phyloP scores from a whole-genome alignment of 495 filamentous ascomycete species.

The Tricharina praecox region DNA sequence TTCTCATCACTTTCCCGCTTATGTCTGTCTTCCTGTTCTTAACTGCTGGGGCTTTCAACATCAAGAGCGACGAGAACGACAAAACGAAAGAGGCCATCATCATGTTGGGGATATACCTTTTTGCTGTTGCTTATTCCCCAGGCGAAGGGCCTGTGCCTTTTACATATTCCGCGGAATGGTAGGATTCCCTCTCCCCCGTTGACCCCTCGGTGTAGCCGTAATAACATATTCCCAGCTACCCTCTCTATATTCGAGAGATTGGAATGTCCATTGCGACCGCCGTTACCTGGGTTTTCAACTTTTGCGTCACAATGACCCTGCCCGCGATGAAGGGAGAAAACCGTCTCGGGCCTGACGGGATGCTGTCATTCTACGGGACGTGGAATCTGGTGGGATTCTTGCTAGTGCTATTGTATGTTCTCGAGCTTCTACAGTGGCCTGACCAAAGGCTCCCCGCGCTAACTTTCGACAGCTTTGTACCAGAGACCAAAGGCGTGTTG shows the following conservation, averaged over 20 bases:
- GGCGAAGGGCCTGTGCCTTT: conserved; percentile 74
- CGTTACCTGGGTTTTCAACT: conserved; percentile 55
- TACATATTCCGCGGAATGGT: conserved; percentile 59
- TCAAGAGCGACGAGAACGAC: conserved; percentile 11
- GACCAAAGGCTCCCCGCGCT: neutral
- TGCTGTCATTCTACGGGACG: conserved; percentile 48
- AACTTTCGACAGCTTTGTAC: conserved; percentile 15
- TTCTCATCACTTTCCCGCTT: conserved; percentile 48
- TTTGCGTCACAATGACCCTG: conserved; percentile 48
- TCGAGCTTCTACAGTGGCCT: conserved; percentile 14
- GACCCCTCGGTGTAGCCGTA: neutral
- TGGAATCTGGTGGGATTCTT: conserved; percentile 50
- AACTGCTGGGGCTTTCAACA: conserved; percentile 41
- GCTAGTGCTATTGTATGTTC: conserved; percentile 44
- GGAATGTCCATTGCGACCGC: conserved; percentile 54
- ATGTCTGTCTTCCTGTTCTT: conserved; percentile 39
- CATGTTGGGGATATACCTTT: conserved; percentile 30
- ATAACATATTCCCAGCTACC: conserved; percentile 31
- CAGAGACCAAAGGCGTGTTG: conserved; percentile 54
- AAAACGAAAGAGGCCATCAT: neutral
- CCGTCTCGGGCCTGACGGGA: conserved; percentile 38
- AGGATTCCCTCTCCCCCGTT: conserved; percentile 13
- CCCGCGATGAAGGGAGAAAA: conserved; percentile 34
- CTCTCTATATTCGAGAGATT: conserved; percentile 50
- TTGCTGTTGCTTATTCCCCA: conserved; percentile 54